Base-by-base conservation (phyloP, 2,329 filamentous ascomycete species). In the Fusarium sp. region DNA sequence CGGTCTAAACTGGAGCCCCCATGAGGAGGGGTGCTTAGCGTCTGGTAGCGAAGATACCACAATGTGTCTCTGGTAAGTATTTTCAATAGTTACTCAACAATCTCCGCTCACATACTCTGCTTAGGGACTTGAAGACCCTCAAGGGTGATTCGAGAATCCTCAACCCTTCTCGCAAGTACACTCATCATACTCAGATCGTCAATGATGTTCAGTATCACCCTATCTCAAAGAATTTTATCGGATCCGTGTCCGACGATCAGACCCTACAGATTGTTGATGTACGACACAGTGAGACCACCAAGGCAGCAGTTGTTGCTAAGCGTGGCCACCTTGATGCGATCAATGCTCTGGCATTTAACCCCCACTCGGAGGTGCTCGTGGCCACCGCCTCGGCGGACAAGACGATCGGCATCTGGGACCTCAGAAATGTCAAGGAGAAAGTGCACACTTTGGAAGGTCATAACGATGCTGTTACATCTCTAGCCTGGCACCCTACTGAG, bases 141-240 rank as follows among this genome's bases (percentile, higher is more conserved):
- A 89, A 90, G 60, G 89, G 89, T 73, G 88, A 88, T 65, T 91
- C 90, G 80, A 92, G 89, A 77, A 88, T 87, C 33, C 85, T 98
- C 55, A 89, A 89, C 75, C 91, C 94, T 15, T 85, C 87, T 8
- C 89, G 91, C 50, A 92, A 89, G 41, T 98, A 96, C 82, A 95
- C 90, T 2, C 93, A 98, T 73, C 97, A 99, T 81, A 91, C 88
- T 23, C 91, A 95, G 30, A 93, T 96, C 58, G 96, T 99, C 79
- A 99, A 99, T 80, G 96, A 99, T 78, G 95, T 99, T 35, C 94
- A 98, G 82, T 94, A 97, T 79, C 95, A 98, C 76, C 95, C 95
- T 12, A 88, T 94, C 45, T 93, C 95, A 70, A 91, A 90, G 76
- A 90, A 91, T 75, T 91, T 97, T 70, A 93, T 99, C 68, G 97